Base-by-base conservation (phyloP, 495 filamentous ascomycete genomes). In the Trichocladium uniseriatum region DNA sequence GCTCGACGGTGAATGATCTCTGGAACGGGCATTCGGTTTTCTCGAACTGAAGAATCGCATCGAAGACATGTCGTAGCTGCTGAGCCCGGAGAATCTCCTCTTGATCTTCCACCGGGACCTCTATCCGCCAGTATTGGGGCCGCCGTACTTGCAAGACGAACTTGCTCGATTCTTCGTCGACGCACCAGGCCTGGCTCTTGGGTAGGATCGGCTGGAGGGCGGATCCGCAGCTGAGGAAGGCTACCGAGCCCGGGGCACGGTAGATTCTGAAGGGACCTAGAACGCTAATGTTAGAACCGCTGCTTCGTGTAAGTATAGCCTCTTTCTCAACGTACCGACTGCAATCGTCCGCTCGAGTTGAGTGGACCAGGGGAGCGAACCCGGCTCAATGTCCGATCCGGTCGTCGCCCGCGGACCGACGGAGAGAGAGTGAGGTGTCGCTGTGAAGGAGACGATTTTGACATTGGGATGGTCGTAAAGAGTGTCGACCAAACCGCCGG, bases 111-210 rank as follows among this genome's bases (percentile, higher is more conserved):
- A 77, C 72, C 2, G 89, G 86, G 7, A 95, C 62, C 56, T 95
- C 89, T 55, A 95, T 92, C 37, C 89, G 80, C 73, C 91, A 95
- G 59, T 89, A 94, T 39, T 82, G 82, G 14, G 88, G 79, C 22
- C 80, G 75, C 28, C 86, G 77, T 43, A 92, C 85, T 46, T 87
- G 83, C 51, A 95, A 58, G 6, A 92, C 83, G 57, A 92, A 94
- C 51, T 82, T 89, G 63, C 70, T 73, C 31, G 82, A 83, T 34
- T 82, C 79, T 38, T 84, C 84, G 61, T 94, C 86, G 18, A 95
- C 86, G 66, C 86, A 92, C 89, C 89, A 95, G 52, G 81, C 92
- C 61, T 92, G 86, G 16, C 85, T 91, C 63, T 86, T 92, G 9
- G 86, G 84, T 32, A 95, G 62, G 38, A 95, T 91, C 38, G 89